Evolutionary conservation across 345 rosid species (phyloP), one percentile per base, ranked within the genome.

Genomic region (Syzygium jambos): DNA sequence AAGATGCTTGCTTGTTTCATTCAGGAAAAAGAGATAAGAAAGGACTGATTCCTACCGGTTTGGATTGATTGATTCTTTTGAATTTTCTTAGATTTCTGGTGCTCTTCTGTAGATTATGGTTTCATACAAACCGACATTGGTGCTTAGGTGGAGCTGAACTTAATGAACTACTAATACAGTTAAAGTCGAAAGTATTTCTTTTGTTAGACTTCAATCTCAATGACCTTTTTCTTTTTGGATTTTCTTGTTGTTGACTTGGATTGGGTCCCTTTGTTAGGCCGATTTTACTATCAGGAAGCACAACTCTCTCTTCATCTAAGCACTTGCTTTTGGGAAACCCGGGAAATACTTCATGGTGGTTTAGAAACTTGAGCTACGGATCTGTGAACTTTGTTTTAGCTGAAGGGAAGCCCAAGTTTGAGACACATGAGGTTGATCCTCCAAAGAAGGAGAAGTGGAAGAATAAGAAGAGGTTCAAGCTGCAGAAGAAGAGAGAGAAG

Each of bases 331-430:
- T 88, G 2, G 78, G 61, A 29, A 89, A 88, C 78, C 82, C 84
- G 7, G 49, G 25, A 46, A 87, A 88, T 78, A 85, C 91, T 80
- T 91, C 88, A 2, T 92, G 93, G 90, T 51, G 73, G 13, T 92
- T 52, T 52, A 92, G 97, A 91, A 89, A 89, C 63, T 92, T 88
- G 65, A 95, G 96, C 86, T 93, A 93, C 77, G 99, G 99, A 43
- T 88, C 91, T 0, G 95, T 98, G 87, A 95, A 90, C 87, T 87
- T 98, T 73, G 99, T 98, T 90, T 93, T 96, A 88, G 94, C 97
- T 22, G 86, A 95, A 82, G 99, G 99, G 87, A 95, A 98, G 91
- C 95, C 97, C n/a, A 95, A 95, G 92, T 95, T 98, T 83, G 97
- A 95, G 90, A 95, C 91, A 6, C 93, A 90, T 52, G 94, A 95